phyloP scores from a whole-genome alignment of 139 green algal genomes.

The Chlorella ohadii region DNA sequence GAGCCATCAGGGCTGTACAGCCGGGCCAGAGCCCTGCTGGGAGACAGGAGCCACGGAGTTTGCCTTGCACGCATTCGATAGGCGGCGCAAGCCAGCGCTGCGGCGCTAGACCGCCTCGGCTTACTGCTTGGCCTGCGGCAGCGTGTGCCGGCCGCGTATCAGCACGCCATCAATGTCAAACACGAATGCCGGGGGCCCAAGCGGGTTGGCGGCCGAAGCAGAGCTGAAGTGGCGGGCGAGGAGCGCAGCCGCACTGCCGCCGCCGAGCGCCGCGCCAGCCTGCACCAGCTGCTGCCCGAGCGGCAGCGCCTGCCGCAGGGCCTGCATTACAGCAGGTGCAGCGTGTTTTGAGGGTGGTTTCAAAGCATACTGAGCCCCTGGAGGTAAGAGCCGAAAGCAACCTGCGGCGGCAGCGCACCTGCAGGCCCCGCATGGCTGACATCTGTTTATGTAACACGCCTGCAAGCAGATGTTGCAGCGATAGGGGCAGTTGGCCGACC shows the following conservation, averaged over 20 bases:
- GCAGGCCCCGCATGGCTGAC: background rate
- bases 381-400: too few species aligned
- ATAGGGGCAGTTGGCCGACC: too few species aligned
- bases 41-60: too few species aligned
- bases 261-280: background rate
- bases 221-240: background rate
- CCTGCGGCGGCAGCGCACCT: background rate
- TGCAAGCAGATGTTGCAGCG: too few species aligned
- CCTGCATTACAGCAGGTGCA: background rate
- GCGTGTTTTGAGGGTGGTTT: too few species aligned
- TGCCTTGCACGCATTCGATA: too few species aligned
- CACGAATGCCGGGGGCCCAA: conserved; percentile 52
- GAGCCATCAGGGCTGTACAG: conserved; percentile 56
- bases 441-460: background rate
- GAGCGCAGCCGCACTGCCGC: background rate
- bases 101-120: too few species aligned
- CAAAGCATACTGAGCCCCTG: too few species aligned
- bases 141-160: conserved; percentile 59
- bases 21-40: conserved; percentile 54
- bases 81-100: too few species aligned
- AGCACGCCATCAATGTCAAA: conserved; percentile 90
- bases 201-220: background rate
- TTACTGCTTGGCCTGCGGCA: conserved; percentile 52
- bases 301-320: background rate
- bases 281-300: background rate